phyloP scores from a whole-genome alignment of 257 asterid genomes.

The Echites panduratus region DNA sequence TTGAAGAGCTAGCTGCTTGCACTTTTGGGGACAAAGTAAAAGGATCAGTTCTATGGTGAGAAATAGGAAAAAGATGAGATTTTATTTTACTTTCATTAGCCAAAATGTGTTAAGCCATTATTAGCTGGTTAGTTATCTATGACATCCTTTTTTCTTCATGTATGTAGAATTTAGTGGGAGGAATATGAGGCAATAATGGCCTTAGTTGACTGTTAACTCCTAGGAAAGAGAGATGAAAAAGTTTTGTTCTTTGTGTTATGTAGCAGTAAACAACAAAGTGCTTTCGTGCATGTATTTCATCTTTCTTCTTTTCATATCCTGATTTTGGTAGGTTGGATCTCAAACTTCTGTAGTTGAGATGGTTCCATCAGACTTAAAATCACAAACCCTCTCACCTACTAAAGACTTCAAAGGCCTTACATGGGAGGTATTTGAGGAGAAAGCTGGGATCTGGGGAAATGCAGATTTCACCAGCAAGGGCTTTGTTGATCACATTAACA shows the following conservation, averaged over 20 bases:
- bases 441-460: conserved; percentile 68
- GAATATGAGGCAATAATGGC: neutral
- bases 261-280: neutral
- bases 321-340: conserved; percentile 49
- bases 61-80: neutral
- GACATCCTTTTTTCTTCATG: neutral
- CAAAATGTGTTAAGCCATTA: neutral
- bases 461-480: conserved; percentile 58
- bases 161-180: neutral
- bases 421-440: conserved; percentile 73
- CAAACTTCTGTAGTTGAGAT: conserved; percentile 68
- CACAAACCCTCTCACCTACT: conserved; percentile 37
- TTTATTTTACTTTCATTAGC: neutral
- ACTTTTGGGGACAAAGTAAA: conserved; percentile 1
- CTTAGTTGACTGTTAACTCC: neutral
- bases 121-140: neutral
- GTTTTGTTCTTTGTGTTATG: neutral
- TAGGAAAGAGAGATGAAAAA: too few relatives aligned
- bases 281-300: neutral
- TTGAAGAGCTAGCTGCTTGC: neutral
- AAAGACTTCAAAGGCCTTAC: conserved; percentile 50
- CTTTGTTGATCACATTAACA: conserved; percentile 82
- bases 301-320: conserved; percentile 17
- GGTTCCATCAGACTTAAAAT: conserved; percentile 57
- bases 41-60: neutral